Evolutionary conservation across 352 stramenopile genomes (phyloP), one percentile per base, ranked within the genome.

Genomic region (Globisporangium emineosum): DNA sequence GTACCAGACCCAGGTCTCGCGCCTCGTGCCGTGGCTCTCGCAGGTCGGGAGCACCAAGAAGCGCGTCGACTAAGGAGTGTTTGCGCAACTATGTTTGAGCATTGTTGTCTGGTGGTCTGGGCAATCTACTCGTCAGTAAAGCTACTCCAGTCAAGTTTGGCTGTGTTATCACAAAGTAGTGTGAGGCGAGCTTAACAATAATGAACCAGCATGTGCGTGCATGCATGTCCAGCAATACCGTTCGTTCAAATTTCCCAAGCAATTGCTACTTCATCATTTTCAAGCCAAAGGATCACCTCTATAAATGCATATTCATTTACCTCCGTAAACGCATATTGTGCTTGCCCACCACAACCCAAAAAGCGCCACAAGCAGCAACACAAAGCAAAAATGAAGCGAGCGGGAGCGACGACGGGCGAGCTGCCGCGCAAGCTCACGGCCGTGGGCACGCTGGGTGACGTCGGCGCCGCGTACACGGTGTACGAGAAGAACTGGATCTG

Each of bases 401-500:
- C 42, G n/a, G 54, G 45, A 45, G 64, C 45, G n/a, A 52, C 58
- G 29, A 45, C 25, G 37, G 63, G 60, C 27, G 68, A 70, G 47
- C 61, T 90, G 56, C 78, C 85, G 35, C 72, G 78, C 21, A 78
- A 90, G 62, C 56, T 91, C 35, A 92, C 83, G 51, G 81, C 81
- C 21, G 87, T 96, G 40, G 90, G 86, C 19, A 96, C 83, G 47
- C 76, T 90, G 15, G 90, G 90, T 49, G 80, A 91, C 60, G 80
- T 94, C 23, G 89, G 89, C 32, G 88, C 88, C 12, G 76, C 89
- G 30, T 97, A 94, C 77, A 83, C 91, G 37, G 88, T 97, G 23
- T 96, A 92, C 69, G 88, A 94, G 75, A 86, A 87, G 66, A 97
- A 96, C 68, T 98, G 91, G 91, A 66, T 81, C 19, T 98, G 91